These are phyloP conservation scores for Paracamarosporium sp. DNA, from an alignment of 2,329 filamentous ascomycete species.

Conservation along the genomic window DNA sequence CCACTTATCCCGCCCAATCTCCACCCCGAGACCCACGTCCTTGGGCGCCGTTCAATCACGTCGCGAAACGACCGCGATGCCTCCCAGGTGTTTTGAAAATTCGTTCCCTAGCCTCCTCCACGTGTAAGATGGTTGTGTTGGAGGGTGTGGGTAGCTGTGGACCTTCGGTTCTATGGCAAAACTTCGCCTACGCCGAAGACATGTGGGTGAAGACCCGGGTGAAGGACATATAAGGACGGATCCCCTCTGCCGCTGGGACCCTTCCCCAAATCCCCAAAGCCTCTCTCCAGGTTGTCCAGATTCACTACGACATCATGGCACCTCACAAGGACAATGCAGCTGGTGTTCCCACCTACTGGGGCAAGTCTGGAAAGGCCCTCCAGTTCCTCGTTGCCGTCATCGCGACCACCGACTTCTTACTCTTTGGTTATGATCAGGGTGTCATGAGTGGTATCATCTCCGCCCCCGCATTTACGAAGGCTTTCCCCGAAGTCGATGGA, in stretches of 20 bases:
- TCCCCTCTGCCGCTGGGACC: background rate
- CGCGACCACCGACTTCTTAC: slow-evolving; percentile 48
- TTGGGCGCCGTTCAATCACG: slow-evolving; percentile 1
- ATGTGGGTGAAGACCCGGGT: background rate
- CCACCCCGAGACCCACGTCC: background rate
- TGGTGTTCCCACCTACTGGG: slow-evolving; percentile 5
- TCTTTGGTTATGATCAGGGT: slow-evolving; percentile 57
- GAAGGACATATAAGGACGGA: slow-evolving; percentile 1
- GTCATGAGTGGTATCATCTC: slow-evolving; percentile 52
- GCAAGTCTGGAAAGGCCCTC: slow-evolving; percentile 2
- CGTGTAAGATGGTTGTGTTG: background rate
- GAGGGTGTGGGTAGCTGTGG: background rate
- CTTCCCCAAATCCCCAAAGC: background rate
- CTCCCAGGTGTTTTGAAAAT: slow-evolving; percentile 1
- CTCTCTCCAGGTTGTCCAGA: slow-evolving; percentile 1
- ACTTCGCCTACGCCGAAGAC: background rate
- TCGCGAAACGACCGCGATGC: background rate
- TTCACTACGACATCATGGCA: background rate
- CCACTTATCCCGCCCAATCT: background rate
- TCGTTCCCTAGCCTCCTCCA: slow-evolving; percentile 2
- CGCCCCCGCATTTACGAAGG: slow-evolving; percentile 38
- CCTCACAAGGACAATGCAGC: background rate
- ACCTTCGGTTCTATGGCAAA: slow-evolving; percentile 2
- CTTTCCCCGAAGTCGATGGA: slow-evolving; percentile 46
- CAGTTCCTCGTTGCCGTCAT: background rate